Percentiles rank a stretch among this genome's conserved stretches.
phyloP scores from a whole-genome alignment of 495 filamentous ascomycete species.

The Podospora fimiseda region DNA sequence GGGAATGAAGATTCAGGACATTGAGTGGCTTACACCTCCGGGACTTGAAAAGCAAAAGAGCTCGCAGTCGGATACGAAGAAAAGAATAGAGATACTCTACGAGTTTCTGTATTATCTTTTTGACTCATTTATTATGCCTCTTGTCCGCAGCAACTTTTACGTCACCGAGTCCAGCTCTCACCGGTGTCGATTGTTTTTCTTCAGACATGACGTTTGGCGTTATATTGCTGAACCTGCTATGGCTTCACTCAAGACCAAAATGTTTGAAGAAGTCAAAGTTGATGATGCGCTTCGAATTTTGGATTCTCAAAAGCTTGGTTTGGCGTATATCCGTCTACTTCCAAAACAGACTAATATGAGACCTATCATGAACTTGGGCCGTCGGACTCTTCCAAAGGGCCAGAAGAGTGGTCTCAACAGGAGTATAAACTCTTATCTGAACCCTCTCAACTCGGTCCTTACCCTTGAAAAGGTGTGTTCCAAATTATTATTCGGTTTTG shows the following conservation, averaged over 20 bases:
- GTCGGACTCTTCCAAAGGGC: slow-evolving; percentile 49
- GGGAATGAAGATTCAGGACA: slow-evolving; percentile 61
- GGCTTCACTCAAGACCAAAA: slow-evolving; percentile 57
- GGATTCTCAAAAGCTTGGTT: slow-evolving; percentile 58
- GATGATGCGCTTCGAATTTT: slow-evolving; percentile 54
- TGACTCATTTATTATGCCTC: slow-evolving; percentile 82
- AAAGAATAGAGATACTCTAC: slow-evolving; percentile 70
- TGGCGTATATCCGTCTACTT: slow-evolving; percentile 71
- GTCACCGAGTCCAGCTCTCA: slow-evolving; percentile 85
- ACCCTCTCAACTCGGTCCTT: slow-evolving; percentile 69
- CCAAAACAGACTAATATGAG: slow-evolving; percentile 64
- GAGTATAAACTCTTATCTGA: slow-evolving; percentile 77
- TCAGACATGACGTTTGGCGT: slow-evolving; percentile 89
- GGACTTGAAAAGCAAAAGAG: slow-evolving; percentile 43
- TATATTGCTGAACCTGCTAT: slow-evolving; percentile 67
- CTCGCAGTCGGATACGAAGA: slow-evolving; percentile 63
- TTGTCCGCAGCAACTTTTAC: slow-evolving; percentile 83
- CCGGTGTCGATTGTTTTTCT: slow-evolving; percentile 81
- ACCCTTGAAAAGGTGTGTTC: slow-evolving; percentile 62
- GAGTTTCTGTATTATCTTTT: slow-evolving; percentile 91
- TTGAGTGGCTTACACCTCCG: slow-evolving; percentile 67
- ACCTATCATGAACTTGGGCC: slow-evolving; percentile 79
- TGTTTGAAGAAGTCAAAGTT: slow-evolving; percentile 72
- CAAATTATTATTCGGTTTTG: neutral
- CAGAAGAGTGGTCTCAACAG: slow-evolving; percentile 51